Evolutionary conservation across 148 eudicot genomes (phyloP).

Genomic region (Pouteria glomerata): DNA sequence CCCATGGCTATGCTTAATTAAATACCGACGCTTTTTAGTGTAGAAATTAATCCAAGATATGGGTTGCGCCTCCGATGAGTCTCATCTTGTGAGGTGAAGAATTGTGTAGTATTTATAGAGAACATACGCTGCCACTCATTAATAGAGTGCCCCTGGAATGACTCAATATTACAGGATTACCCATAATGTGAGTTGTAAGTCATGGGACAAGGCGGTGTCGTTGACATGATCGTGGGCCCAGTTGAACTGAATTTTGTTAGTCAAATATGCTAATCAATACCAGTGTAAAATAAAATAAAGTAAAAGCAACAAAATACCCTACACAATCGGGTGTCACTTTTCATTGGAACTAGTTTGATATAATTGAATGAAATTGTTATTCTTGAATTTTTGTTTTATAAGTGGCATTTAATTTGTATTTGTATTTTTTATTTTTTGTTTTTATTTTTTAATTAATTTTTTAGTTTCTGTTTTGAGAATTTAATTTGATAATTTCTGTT

Average conservation of each 20-base stretch:
- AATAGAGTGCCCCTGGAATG: constrained; percentile 22
- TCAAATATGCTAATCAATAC: neutral
- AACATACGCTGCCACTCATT: neutral
- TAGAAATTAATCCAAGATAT: no score
- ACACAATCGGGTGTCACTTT: neutral
- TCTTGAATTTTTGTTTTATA: no score
- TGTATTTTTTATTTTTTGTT: no score
- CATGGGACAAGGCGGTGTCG: neutral
- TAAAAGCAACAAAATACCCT: neutral
- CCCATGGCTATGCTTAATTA: constrained; percentile 40
- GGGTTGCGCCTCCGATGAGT: no score
- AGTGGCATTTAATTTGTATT: no score
- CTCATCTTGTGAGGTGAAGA: constrained; percentile 8
- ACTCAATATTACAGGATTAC: constrained; percentile 18
- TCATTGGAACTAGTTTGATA: no score
- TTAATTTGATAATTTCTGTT: no score
- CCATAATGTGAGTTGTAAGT: no score
- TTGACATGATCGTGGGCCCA: constrained; percentile 1
- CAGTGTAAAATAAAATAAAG: neutral
- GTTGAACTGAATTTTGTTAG: neutral
- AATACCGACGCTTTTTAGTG: neutral
- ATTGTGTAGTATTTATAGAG: constrained; percentile 24
- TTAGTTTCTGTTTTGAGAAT: no score
- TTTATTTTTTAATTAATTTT: no score
- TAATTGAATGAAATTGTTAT: no score